A percentile compares a stretch with the other conserved stretches of the same genome.
Evolutionary conservation across 495 filamentous ascomycete species (phyloP).

Genomic region (Astrothelium subdiscretum): DNA sequence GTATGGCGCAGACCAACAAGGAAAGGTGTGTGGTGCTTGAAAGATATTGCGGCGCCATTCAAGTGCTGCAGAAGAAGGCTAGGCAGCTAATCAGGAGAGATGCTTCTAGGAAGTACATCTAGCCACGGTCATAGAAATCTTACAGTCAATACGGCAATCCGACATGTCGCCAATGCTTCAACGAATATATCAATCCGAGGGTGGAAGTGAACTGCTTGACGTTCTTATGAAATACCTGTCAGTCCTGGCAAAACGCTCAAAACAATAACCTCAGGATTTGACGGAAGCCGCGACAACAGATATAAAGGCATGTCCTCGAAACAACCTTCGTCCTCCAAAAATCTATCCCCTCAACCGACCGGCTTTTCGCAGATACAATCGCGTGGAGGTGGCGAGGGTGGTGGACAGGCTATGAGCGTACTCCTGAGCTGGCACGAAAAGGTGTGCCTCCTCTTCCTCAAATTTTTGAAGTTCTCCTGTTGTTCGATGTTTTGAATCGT

Average conservation of each 20-base stretch:
- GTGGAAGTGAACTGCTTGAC: conserved; percentile 61
- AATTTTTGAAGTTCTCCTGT: too few relatives aligned
- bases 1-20: conserved; percentile 57
- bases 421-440: conserved; percentile 94
- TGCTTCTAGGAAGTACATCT: conserved; percentile 56
- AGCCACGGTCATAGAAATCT: conserved; percentile 69
- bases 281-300: conserved; percentile 25
- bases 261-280: not conserved
- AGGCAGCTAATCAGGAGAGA: conserved; percentile 10
- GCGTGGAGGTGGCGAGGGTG: conserved; percentile 59
- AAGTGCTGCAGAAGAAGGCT: not conserved
- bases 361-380: conserved; percentile 75
- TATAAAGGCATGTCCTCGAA: conserved; percentile 69
- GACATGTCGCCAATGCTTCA: conserved; percentile 81
- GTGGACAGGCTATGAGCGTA: conserved; percentile 84
- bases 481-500: not conserved
- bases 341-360: conserved; percentile 65
- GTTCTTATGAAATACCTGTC: conserved; percentile 71
- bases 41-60: not conserved
- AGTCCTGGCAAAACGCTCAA: not conserved
- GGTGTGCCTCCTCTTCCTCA: conserved; percentile 16
- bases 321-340: conserved; percentile 13
- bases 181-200: conserved; percentile 56
- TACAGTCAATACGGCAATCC: conserved; percentile 79
- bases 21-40: conserved; percentile 45